A percentile compares a stretch with the other conserved stretches of the same genome.
phyloP scores from a whole-genome alignment of 2,329 filamentous ascomycete species.

The Penicillium corylophilum region DNA sequence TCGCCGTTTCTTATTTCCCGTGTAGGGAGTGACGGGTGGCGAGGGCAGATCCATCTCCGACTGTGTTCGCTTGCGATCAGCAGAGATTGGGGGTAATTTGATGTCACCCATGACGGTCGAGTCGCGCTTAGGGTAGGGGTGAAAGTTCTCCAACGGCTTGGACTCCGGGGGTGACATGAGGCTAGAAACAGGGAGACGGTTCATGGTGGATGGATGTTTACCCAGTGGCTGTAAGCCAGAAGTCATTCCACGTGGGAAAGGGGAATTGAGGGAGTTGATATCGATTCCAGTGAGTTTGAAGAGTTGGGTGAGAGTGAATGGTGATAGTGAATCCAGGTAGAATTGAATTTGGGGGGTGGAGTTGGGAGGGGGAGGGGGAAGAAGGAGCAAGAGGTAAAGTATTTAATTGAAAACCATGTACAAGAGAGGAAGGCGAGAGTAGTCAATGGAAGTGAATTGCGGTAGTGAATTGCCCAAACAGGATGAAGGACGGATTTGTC shows the following conservation, averaged over 20 bases:
- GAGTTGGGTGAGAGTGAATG: no score
- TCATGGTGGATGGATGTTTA: slow-evolving; percentile 37
- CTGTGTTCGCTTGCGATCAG: slow-evolving; percentile 42
- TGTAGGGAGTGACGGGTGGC: slow-evolving; percentile 47
- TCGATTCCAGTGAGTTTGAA: neutral
- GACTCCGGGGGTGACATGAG: slow-evolving; percentile 48
- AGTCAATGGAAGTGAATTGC: slow-evolving; percentile 26
- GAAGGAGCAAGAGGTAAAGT: neutral
- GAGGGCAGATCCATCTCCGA: slow-evolving; percentile 47
- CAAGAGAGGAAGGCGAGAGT: slow-evolving; percentile 7
- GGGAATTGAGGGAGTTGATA: neutral
- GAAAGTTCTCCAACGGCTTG: slow-evolving; percentile 53
- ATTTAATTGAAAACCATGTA: neutral
- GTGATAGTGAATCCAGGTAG: neutral
- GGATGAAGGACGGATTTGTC: slow-evolving; percentile 18
- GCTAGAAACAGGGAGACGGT: slow-evolving; percentile 44
- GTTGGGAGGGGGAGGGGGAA: neutral
- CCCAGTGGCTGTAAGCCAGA: slow-evolving; percentile 23
- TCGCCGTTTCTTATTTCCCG: slow-evolving; percentile 41
- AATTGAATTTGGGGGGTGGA: neutral
- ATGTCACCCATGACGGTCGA: slow-evolving; percentile 30
- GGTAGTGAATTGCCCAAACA: slow-evolving; percentile 18
- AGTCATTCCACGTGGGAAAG: slow-evolving; percentile 26
- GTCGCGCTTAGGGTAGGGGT: slow-evolving; percentile 29
- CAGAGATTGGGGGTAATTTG: slow-evolving; percentile 43